Conservation (phyloP, 805 yeast species). For the Candida tibetensis region DNA sequence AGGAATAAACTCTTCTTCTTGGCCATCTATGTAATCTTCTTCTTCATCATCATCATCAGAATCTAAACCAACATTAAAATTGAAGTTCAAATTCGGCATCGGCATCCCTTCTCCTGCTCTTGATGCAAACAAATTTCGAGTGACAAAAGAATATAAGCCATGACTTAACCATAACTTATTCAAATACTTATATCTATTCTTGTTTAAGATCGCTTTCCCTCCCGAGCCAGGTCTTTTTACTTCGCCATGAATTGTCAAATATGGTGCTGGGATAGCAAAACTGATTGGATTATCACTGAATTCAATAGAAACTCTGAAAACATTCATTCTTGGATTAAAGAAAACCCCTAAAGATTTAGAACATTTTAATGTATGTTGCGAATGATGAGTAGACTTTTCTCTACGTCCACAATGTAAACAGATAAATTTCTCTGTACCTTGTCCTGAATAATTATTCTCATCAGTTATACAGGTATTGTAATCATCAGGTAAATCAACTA, state of each 20-base stretch:
- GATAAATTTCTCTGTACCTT: constrained; percentile 20
- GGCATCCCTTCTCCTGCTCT: constrained; percentile 1
- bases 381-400: constrained; percentile 16
- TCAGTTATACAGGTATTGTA: constrained; percentile 27
- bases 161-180: constrained; percentile 62
- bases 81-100: constrained; percentile 5
- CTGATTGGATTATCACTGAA: constrained; percentile 24
- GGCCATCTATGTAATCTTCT: constrained; percentile 1
- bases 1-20: neutral
- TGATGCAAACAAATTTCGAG: constrained; percentile 2
- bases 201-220: constrained; percentile 56
- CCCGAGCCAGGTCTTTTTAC: constrained; percentile 54
- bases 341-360: constrained; percentile 13
- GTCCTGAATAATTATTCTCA: constrained; percentile 12
- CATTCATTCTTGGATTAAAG: constrained; percentile 22
- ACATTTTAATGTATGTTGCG: constrained; percentile 28
- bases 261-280: constrained; percentile 57
- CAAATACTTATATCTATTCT: constrained; percentile 52
- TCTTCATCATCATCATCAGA: constrained; percentile 7
- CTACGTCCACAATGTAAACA: constrained; percentile 37
- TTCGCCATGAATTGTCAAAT: constrained; percentile 74
- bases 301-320: constrained; percentile 21
- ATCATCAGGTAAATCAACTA: constrained; percentile 51
- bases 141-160: constrained; percentile 38
- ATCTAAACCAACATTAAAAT: constrained; percentile 1